phyloP scores from a whole-genome alignment of 345 rosid genomes.

The Rhodamnia rubescens region DNA sequence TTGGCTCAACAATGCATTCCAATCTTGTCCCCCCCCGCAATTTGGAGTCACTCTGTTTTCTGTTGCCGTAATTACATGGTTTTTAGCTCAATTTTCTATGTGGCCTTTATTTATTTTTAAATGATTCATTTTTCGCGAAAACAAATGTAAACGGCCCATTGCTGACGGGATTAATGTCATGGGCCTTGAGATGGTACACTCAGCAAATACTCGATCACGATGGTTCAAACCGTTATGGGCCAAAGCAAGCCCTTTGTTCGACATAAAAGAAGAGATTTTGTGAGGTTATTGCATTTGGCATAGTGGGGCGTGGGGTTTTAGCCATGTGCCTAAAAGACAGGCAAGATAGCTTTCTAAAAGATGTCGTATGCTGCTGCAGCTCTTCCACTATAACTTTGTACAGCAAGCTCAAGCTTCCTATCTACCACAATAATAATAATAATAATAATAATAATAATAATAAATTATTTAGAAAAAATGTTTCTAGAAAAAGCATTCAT shows the following conservation, averaged over 20 bases:
- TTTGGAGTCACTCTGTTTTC: not conserved
- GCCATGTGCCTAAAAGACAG: not conserved
- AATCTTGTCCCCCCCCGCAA: not conserved
- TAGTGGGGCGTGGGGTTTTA: not conserved
- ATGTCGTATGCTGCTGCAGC: not conserved
- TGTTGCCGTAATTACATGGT: not conserved
- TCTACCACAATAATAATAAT: too few relatives aligned
- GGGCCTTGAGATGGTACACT: too few relatives aligned
- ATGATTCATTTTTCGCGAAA: too few relatives aligned
- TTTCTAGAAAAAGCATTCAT: too few relatives aligned
- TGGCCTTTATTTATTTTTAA: too few relatives aligned
- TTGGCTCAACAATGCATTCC: not conserved
- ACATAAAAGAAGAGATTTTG: too few relatives aligned
- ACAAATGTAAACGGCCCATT: too few relatives aligned
- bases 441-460: too few relatives aligned
- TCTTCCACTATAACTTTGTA: not conserved
- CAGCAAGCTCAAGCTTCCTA: not conserved
- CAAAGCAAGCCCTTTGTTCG: not conserved
- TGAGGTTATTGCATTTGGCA: not conserved
- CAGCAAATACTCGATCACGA: too few relatives aligned
- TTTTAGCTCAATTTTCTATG: not conserved
- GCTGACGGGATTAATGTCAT: too few relatives aligned
- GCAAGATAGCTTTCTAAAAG: not conserved
- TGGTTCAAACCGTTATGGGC: not conserved
- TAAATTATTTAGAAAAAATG: too few relatives aligned